These are phyloP conservation scores for Nothophoma quercina DNA, from an alignment of 2,329 filamentous ascomycete species.

Conservation along the genomic window DNA sequence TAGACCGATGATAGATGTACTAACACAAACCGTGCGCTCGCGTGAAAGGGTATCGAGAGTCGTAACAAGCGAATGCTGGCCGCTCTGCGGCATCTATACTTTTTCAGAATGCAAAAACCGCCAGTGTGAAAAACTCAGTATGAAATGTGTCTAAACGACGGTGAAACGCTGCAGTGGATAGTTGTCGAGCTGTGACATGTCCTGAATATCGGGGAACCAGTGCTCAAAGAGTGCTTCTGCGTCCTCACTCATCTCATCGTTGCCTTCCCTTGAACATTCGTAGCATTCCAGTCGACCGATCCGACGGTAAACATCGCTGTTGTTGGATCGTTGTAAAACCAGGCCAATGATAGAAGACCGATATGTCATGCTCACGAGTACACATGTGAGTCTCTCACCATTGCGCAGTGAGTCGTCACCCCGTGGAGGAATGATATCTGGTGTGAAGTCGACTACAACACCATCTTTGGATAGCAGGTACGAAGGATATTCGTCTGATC, in stretches of 20 bases:
- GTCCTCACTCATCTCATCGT: constrained; percentile 43
- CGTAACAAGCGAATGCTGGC: constrained; percentile 12
- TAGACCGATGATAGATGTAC: background rate
- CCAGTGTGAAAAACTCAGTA: background rate
- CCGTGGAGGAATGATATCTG: constrained; percentile 38
- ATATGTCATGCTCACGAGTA: constrained; percentile 48
- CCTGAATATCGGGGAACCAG: constrained; percentile 48
- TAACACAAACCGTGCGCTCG: background rate
- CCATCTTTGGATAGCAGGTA: constrained; percentile 39
- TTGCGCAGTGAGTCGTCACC: constrained; percentile 37
- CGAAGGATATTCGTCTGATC: constrained; percentile 19
- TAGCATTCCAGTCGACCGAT: constrained; percentile 48
- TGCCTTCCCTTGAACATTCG: constrained; percentile 38
- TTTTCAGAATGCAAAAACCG: background rate
- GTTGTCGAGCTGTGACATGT: constrained; percentile 47
- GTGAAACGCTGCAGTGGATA: constrained; percentile 40
- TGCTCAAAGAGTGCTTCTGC: constrained; percentile 45
- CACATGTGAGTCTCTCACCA: constrained; percentile 43
- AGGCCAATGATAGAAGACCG: constrained; percentile 46
- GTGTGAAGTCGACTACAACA: constrained; percentile 43
- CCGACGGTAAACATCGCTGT: constrained; percentile 38
- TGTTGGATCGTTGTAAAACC: constrained; percentile 34
- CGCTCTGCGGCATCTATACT: constrained; percentile 3
- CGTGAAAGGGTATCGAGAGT: constrained; percentile 15
- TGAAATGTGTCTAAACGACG: constrained; percentile 26